phyloP scores from a whole-genome alignment of 495 filamentous ascomycete genomes.

The Recurvomyces mirabilis region DNA sequence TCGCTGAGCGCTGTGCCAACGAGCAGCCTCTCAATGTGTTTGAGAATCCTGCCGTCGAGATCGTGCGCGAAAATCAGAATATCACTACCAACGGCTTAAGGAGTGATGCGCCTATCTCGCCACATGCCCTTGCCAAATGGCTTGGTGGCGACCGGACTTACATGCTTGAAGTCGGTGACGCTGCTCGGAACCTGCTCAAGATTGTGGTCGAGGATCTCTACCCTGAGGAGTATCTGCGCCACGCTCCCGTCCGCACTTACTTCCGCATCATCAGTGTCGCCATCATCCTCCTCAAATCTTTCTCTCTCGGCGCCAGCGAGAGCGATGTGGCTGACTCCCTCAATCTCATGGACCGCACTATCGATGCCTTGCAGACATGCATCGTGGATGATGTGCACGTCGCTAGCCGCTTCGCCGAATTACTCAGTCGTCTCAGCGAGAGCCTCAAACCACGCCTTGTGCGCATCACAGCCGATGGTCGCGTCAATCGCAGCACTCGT shows the following conservation, averaged over 20 bases:
- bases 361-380: conserved; percentile 67
- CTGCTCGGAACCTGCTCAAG: conserved; percentile 68
- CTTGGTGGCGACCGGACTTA: conserved; percentile 61
- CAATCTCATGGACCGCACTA: conserved; percentile 65
- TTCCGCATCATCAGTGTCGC: conserved; percentile 90
- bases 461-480: conserved; percentile 26
- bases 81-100: conserved; percentile 33
- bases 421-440: conserved; percentile 51
- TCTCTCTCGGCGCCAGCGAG: conserved; percentile 83
- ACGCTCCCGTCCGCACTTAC: conserved; percentile 85
- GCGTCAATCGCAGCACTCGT: conserved; percentile 18
- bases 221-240: conserved; percentile 73
- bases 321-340: conserved; percentile 76
- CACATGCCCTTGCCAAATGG: conserved; percentile 43
- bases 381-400: conserved; percentile 95
- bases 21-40: conserved; percentile 30
- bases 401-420: conserved; percentile 85
- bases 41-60: conserved; percentile 4
- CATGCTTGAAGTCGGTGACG: conserved; percentile 78
- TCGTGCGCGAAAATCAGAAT: conserved; percentile 27
- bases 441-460: conserved; percentile 32
- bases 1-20: conserved; percentile 82
- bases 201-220: conserved; percentile 75
- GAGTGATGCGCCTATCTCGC: conserved; percentile 35
- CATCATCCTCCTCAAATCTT: conserved; percentile 92